Percentiles rank a stretch among this genome's conserved stretches.
phyloP scores from a whole-genome alignment of 2,329 filamentous ascomycete genomes.

The Leptographium flavum region DNA sequence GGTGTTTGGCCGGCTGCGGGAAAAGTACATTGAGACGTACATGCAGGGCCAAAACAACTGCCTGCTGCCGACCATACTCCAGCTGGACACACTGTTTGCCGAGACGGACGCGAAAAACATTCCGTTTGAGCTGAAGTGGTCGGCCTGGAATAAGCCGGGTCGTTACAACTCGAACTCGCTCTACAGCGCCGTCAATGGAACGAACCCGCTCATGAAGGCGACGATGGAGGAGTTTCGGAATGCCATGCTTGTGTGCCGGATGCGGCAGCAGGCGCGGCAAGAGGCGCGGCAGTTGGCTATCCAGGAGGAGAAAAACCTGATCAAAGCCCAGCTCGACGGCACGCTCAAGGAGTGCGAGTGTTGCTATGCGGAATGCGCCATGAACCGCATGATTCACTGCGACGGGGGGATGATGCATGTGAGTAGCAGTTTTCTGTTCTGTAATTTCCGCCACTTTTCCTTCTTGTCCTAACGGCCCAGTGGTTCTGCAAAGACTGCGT shows the following conservation, averaged over 20 bases:
- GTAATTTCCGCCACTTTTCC: neutral
- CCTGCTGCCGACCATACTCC: constrained; percentile 22
- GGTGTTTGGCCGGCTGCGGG: constrained; percentile 20
- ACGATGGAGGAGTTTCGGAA: constrained; percentile 25
- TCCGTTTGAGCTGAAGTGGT: constrained; percentile 18
- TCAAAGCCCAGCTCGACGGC: constrained; percentile 29
- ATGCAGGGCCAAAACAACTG: constrained; percentile 13
- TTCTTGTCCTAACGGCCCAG: constrained; percentile 11
- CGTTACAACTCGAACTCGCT: constrained; percentile 12
- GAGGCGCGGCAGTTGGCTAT: constrained; percentile 16
- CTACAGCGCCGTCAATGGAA: too few relatives aligned
- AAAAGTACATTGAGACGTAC: constrained; percentile 13
- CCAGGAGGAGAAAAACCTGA: constrained; percentile 26
- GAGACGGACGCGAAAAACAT: constrained; percentile 9
- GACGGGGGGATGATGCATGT: constrained; percentile 39
- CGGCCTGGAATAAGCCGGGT: constrained; percentile 7
- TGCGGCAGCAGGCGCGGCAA: constrained; percentile 12
- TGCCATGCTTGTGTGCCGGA: constrained; percentile 18
- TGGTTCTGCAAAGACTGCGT: constrained; percentile 59
- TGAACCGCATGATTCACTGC: constrained; percentile 58
- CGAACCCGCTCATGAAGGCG: constrained; percentile 12
- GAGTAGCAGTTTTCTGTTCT: constrained; percentile 7
- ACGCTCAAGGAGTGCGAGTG: constrained; percentile 55
- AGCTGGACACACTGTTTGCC: constrained; percentile 16
- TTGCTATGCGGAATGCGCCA: constrained; percentile 53